phyloP scores from a whole-genome alignment of 2,329 filamentous ascomycete species.

The Diaporthe helianthi region DNA sequence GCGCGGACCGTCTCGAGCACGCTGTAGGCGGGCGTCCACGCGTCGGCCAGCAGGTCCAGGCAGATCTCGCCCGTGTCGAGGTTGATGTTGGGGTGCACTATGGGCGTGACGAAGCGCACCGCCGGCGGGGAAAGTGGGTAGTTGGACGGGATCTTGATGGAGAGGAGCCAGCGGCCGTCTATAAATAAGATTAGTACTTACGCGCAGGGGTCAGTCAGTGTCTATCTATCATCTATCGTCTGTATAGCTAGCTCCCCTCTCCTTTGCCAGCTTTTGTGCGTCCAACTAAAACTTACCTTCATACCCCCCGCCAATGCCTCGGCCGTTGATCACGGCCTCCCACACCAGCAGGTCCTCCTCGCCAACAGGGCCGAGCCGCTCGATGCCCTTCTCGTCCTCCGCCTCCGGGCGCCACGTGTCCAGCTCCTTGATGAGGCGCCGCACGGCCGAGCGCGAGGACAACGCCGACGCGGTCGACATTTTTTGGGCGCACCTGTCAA shows the following conservation, averaged over 20 bases:
- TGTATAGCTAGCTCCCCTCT: too few relatives aligned
- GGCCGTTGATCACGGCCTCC: conserved; percentile 68
- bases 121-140: conserved; percentile 83
- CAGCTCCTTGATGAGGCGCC: conserved; percentile 66
- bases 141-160: conserved; percentile 74
- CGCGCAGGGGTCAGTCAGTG: too few relatives aligned
- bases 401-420: conserved; percentile 59
- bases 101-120: conserved; percentile 81
- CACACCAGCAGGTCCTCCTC: conserved; percentile 64
- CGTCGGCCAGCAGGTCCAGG: conserved; percentile 80
- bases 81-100: conserved; percentile 83
- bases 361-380: conserved; percentile 62
- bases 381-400: conserved; percentile 59
- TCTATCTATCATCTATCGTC: too few relatives aligned
- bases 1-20: conserved; percentile 77
- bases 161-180: conserved; percentile 83
- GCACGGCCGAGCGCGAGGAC: conserved; percentile 57
- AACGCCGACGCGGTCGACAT: conserved; percentile 36
- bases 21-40: conserved; percentile 87
- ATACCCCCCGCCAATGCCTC: conserved; percentile 61
- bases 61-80: conserved; percentile 86
- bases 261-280: too few relatives aligned
- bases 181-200: conserved; percentile 3
- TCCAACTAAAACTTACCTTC: conserved; percentile 61
- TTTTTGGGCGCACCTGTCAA: not conserved